Percentiles rank a stretch among this genome's conserved stretches.
Evolutionary conservation across 129 eudicot species (phyloP).

Genomic region (Ambrosia trifida): DNA sequence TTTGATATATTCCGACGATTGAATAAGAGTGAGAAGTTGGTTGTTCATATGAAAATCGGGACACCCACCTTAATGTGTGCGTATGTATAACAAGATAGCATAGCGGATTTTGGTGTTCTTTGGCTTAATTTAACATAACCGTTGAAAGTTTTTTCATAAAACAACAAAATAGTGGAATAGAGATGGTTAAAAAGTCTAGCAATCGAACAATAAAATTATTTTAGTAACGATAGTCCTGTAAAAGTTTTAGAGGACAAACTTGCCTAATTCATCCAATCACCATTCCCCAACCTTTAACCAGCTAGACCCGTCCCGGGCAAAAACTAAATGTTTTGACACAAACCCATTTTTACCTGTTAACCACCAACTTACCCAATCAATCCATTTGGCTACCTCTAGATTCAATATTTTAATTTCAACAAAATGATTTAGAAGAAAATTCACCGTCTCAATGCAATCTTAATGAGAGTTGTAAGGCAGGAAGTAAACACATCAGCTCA

Average conservation of each 20-base stretch:
- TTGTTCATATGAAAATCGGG: no score
- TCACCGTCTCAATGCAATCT: constrained; percentile 98
- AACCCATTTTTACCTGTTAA: not conserved
- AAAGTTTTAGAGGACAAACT: not conserved
- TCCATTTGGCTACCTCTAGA: not conserved
- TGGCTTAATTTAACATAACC: no score
- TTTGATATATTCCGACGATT: no score
- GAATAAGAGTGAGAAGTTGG: no score
- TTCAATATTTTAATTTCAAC: not conserved
- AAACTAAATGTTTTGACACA: not conserved
- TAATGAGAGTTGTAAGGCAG: constrained; percentile 97
- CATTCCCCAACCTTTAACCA: not conserved
- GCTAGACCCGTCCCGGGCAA: not conserved
- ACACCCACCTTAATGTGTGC: no score
- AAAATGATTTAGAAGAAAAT: constrained; percentile 4
- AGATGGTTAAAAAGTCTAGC: no score
- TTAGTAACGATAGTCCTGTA: no score
- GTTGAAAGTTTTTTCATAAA: no score
- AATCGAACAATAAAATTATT: no score
- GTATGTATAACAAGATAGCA: no score
- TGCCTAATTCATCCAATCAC: not conserved
- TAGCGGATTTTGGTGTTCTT: no score
- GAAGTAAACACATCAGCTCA: constrained; percentile 96
- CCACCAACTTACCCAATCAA: not conserved
- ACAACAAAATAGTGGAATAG: no score